Evolutionary conservation across 331 rosid species (phyloP), one percentile per base, ranked within the genome.

Genomic region (Erythrophleum ivorense): DNA sequence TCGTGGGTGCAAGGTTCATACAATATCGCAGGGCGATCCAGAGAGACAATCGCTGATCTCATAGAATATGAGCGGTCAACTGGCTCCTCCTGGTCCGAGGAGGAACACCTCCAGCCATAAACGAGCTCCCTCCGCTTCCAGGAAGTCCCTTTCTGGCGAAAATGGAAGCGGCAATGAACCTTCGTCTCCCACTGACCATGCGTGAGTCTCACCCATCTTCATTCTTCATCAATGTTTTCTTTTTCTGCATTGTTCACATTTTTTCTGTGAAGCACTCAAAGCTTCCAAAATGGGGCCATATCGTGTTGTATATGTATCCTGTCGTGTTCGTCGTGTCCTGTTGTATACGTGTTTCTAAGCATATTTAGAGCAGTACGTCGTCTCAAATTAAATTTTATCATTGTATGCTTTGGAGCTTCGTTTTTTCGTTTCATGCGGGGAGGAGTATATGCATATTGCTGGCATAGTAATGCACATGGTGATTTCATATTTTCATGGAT

Each of bases 51-150:
- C 55, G 2, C 33, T 10, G 43, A 36, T 73, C 62, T n/a, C 3
- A 9, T 14, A 52, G n/a, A 53, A 34, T n/a, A 76, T 76, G 80
- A 60, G 71, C 59, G 72, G 81, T 58, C 90, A 82, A 65, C 83
- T 82, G 65, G 63, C 54, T 54, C 64, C 77, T 57, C n/a, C 52
- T 43, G 81, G 66, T 7, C 34, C 84, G 1, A 78, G 86, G 84
- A 78, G 89, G 66, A 80, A 60, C 77, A 80, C 80, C 40, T 46
- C 81, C 49, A 73, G 16, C 81, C 72, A 79, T 46, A 86, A 72
- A 50, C 90, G 90, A 21, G 87, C 86, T 13, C 82, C 91, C 9
- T 79, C 91, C 31, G 55, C 92, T 3, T 62, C 78, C 41, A 89
- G 67, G 84, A 89, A 81, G 19, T 2, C 58, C 41, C 75, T 71